Conservation (phyloP, 768 basidiomycete genomes). For the Leccinum barrowsii region DNA sequence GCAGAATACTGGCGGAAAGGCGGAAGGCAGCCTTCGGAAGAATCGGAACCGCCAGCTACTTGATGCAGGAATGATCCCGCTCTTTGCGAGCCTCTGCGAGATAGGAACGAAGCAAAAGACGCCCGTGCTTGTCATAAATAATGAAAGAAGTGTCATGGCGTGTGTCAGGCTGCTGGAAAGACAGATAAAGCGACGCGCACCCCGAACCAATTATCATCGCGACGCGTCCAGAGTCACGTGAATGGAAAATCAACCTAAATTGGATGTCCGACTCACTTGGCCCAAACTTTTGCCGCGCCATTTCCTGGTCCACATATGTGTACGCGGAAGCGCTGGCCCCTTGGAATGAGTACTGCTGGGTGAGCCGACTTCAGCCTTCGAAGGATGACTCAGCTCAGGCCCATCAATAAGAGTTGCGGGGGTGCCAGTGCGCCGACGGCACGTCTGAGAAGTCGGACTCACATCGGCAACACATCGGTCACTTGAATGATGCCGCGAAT, state of each 20-base stretch:
- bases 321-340: too few species aligned
- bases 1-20: neutral
- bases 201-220: neutral
- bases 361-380: too few species aligned
- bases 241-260: slow-evolving; percentile 14
- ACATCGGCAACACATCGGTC: slow-evolving; percentile 46
- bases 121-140: slow-evolving; percentile 23
- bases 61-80: slow-evolving; percentile 16
- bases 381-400: too few species aligned
- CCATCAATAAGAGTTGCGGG: too few species aligned
- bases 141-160: slow-evolving; percentile 21
- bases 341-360: too few species aligned
- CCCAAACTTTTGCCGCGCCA: too few species aligned
- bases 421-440: too few species aligned
- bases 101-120: slow-evolving; percentile 27
- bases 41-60: slow-evolving; percentile 4
- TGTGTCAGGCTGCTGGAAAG: neutral
- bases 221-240: slow-evolving; percentile 22
- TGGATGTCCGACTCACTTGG: slow-evolving; percentile 47
- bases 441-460: too few species aligned
- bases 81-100: slow-evolving; percentile 22
- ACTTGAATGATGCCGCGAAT: slow-evolving; percentile 63
- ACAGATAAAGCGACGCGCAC: neutral
- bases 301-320: too few species aligned
- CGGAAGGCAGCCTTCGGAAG: neutral